Percentiles rank a stretch among this genome's conserved stretches.
Conservation (phyloP, 2,329 filamentous ascomycete species). For the Tolypocladium inflatum region DNA sequence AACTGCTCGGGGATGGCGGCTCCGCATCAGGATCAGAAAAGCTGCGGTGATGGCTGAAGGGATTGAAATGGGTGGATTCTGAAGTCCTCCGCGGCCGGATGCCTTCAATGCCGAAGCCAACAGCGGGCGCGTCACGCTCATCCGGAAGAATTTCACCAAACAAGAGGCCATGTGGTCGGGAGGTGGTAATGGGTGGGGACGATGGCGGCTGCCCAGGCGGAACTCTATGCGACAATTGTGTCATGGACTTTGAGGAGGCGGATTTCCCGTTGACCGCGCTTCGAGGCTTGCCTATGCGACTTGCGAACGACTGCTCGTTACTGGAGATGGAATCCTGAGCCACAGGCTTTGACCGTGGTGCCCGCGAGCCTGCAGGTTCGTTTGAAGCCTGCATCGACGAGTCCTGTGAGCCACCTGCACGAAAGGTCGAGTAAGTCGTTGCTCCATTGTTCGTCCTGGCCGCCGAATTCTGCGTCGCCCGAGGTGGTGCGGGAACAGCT, state of each 20-base stretch:
- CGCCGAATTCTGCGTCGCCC: conserved; percentile 20
- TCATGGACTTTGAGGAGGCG: conserved; percentile 24
- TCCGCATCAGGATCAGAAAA: conserved; percentile 47
- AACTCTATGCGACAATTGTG: conserved; percentile 20
- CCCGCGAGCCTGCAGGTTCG: conserved; percentile 16
- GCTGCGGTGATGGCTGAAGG: conserved; percentile 40
- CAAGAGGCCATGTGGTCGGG: conserved; percentile 43
- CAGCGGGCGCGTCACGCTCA: conserved; percentile 39
- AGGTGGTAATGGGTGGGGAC: conserved; percentile 22
- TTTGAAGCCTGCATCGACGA: conserved; percentile 4
- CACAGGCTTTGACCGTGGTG: conserved; percentile 37
- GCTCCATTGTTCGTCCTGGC: conserved; percentile 24
- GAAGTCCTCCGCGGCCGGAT: conserved; percentile 53
- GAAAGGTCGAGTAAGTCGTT: conserved; percentile 31
- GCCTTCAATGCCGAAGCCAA: conserved; percentile 51
- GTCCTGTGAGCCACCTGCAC: conserved; percentile 10
- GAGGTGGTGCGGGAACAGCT: conserved; percentile 15
- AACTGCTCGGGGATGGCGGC: conserved; percentile 56
- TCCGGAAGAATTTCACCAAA: conserved; percentile 68
- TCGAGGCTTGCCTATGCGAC: conserved; percentile 46
- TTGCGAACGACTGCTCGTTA: conserved; percentile 50
- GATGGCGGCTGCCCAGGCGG: conserved; percentile 21
- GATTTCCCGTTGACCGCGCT: conserved; percentile 19
- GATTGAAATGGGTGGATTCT: conserved; percentile 54
- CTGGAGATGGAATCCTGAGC: conserved; percentile 42